Percentiles rank a stretch among this genome's conserved stretches.
Evolutionary conservation across 176 grass and related monocot genomes (phyloP).

Genomic region (Phoenix roebelenii): DNA sequence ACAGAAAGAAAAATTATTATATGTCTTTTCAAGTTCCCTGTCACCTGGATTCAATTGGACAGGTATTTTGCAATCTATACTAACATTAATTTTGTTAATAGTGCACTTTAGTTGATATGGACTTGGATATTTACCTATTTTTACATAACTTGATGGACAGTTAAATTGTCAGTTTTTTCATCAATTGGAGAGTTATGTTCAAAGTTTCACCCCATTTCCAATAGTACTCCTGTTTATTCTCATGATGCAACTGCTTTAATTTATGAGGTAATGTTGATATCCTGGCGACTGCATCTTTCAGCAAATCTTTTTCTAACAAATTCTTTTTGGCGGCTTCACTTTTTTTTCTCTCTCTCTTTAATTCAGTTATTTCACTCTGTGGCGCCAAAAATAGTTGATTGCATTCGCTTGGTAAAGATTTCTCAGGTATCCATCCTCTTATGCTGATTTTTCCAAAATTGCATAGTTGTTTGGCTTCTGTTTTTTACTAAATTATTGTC

Average conservation of each 20-base stretch:
- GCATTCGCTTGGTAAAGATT: conserved; percentile 67
- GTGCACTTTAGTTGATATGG: no score
- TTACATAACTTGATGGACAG: conserved; percentile 34
- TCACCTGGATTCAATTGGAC: conserved; percentile 67
- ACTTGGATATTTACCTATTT: conserved; percentile 8
- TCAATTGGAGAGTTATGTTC: conserved; percentile 78
- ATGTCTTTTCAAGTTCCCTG: conserved; percentile 69
- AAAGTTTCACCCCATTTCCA: conserved; percentile 35
- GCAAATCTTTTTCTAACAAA: no score
- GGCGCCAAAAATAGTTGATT: conserved; percentile 54
- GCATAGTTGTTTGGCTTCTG: no score
- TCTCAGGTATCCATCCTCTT: conserved; percentile 49
- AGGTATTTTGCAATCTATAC: conserved; percentile 27
- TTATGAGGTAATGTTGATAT: conserved; percentile 45
- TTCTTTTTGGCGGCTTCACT: neutral
- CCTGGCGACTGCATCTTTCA: no score
- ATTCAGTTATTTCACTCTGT: conserved; percentile 72
- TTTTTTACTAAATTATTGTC: no score
- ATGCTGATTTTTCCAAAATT: neutral
- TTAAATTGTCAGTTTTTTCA: conserved; percentile 78
- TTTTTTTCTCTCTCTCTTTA: conserved; percentile 14
- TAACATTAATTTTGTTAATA: no score
- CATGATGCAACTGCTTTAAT: conserved; percentile 41
- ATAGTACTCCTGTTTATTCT: conserved; percentile 27
- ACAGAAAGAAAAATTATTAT: conserved; percentile 51